phyloP scores from a whole-genome alignment of 2,329 filamentous ascomycete species.

The Colletotrichum somersetense region DNA sequence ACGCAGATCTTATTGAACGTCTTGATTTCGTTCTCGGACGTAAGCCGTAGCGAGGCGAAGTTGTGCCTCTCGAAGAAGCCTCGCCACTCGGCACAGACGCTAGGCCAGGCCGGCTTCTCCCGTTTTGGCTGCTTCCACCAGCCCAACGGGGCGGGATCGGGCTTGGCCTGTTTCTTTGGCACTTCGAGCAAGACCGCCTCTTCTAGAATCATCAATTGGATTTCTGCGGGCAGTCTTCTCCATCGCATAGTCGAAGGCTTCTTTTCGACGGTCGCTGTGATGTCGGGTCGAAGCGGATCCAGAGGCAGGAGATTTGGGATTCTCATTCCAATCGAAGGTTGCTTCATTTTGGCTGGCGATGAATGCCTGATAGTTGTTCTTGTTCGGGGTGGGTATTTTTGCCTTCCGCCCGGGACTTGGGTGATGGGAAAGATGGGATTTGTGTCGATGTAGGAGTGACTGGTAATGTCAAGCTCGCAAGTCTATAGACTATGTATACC shows the following conservation, averaged over 20 bases:
- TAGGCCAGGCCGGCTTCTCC: not conserved
- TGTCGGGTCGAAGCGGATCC: not conserved
- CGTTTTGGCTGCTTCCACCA: no score
- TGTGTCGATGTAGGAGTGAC: no score
- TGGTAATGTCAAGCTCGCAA: no score
- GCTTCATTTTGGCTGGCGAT: not conserved
- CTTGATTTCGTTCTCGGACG: not conserved
- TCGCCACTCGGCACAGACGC: not conserved
- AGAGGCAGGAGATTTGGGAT: no score
- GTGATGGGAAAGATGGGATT: no score
- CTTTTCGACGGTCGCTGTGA: no score
- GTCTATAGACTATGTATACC: no score
- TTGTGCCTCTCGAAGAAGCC: not conserved
- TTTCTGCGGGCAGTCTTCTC: not conserved
- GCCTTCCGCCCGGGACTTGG: no score
- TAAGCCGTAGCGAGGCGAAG: not conserved
- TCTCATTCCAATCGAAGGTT: accelerated
- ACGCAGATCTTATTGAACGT: not conserved
- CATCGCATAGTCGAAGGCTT: not conserved
- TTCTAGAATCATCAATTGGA: not conserved
- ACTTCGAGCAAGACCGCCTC: not conserved
- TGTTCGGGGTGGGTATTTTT: no score
- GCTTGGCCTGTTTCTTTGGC: not conserved
- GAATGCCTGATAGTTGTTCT: no score
- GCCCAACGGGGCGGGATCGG: not conserved